Base-by-base conservation (phyloP, 805 yeast genomes). In the Teunomyces lycoperdinae region DNA sequence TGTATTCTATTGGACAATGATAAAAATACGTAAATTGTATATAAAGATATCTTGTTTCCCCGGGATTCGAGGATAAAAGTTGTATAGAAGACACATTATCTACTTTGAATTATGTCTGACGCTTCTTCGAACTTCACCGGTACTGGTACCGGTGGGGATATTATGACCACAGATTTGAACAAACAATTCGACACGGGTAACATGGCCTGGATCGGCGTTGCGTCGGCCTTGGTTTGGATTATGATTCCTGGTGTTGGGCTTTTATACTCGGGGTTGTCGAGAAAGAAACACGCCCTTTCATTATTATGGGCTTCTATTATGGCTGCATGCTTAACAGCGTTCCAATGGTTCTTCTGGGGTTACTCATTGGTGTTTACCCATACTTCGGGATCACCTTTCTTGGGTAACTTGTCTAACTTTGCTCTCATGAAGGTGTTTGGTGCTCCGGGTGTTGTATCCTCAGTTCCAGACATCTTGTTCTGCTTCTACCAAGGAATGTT, bases 271-370 rank as follows among this genome's bases (percentile, higher is more conserved):
- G 99, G 99, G 55, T 73, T 94, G 52, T 84, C 96, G 11, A 83
- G 99, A 68, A 92, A 92, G 69, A 89, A 91, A 68, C 97, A 94
- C 61, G 96, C 97, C n/a, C 73, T 94, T 47, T 88, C 97, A 6
- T 75, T 94, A 45, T 72, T 94, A 45, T 94, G 97, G 97, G 94
- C 96, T 20, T 85, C 96, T 5, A 72, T 94, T 63, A 90, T 89
- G 87, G 89, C 95, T 16, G 83, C 83, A 16, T 84, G 94, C 56
- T 73, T 92, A 29, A 83, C 90, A 6, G 71, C 87, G 1, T 89
- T 94, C 80, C 97, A 94, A 68, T 92, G 99, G 98, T 94, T 90
- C 70, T 91, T 90, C 75, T 90, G 97, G 97, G 99, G 98, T 53
- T 92, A 87, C 70, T 88, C 97, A 10, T 77, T 94, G 49, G 85